Percentiles rank a stretch among this genome's conserved stretches.
phyloP scores from a whole-genome alignment of 257 asterid species.

The Solanum piurae region DNA sequence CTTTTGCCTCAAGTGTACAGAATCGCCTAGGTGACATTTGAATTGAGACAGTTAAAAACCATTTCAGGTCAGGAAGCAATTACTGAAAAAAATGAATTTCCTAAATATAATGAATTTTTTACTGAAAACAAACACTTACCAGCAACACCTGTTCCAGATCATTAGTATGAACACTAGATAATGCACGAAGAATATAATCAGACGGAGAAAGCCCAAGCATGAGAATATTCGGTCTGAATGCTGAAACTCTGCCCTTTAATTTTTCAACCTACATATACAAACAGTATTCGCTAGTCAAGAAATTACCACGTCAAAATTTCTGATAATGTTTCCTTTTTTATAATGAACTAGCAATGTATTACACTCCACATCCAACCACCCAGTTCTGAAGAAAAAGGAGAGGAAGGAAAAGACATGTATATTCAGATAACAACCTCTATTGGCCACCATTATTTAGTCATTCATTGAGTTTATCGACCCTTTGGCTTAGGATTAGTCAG shows the following conservation, averaged over 20 bases:
- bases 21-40: too few relatives aligned
- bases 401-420: too few relatives aligned
- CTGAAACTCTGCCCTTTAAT: constrained; percentile 39
- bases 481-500: too few relatives aligned
- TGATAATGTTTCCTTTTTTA: not conserved
- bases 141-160: constrained; percentile 91
- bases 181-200: constrained; percentile 54
- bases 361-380: not conserved
- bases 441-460: too few relatives aligned
- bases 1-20: too few relatives aligned
- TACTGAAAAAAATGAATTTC: too few relatives aligned
- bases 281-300: not conserved
- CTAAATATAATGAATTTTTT: not conserved
- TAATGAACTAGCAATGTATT: not conserved
- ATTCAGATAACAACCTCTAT: too few relatives aligned
- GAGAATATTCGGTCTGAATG: constrained; percentile 18
- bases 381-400: not conserved
- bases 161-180: constrained; percentile 64
- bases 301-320: not conserved
- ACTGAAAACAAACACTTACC: constrained; percentile 33
- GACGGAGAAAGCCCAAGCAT: constrained; percentile 81
- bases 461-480: too few relatives aligned
- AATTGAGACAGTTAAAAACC: too few relatives aligned
- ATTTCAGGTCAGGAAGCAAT: too few relatives aligned
- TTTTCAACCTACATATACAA: constrained; percentile 54